Evolutionary conservation across 23 red algal species (phyloP), one percentile per base, ranked within the genome.

Genomic region (Gracilariopsis chorda): DNA sequence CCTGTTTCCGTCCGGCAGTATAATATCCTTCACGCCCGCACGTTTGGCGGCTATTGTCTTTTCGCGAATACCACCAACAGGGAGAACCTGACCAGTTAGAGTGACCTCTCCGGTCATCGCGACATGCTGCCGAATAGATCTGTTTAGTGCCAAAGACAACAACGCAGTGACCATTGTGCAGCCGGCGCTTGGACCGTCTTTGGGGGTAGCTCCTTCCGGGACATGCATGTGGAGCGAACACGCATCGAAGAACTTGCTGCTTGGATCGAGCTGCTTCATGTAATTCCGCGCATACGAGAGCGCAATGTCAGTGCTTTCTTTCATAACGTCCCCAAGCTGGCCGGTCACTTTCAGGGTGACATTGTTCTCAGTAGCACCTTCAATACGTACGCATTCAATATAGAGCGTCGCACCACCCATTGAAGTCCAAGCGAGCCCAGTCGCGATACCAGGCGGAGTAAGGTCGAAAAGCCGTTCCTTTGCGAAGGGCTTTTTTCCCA

Each of bases 41-140:
- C 90, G 90, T 82, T 95, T 95, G 21, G 96, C 96, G 0, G 96
- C 96, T 17, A 95, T 91, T 48, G 94, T 90, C 80, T 98, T 98
- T 58, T 95, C 92, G 46, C 83, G 64, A 84, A 98, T 98, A 51
- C 96, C 96, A 25, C 96, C 96, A 7, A 98, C 92, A 34, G 92
- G 82, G 48, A 98, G 87, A 47, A 98, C 92, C 36, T 91, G 71
- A 19, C 96, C 96, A 8, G 96, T 98, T 24, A 98, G 85, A 11
- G 92, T 98, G 30, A 98, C 80, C 56, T 98, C 96, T 21, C 96
- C 96, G 30, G 96, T 98, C 96, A 98, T 98, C 20, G 92, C 96
- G 36, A 98, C 67, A 52, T 90, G 51, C n/a, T 83, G 85, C 7
- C 72, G 55, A 47, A 95, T 86, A 27, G 92, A 72, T 21, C 67